Conservation (phyloP, 768 basidiomycete genomes). For the Collybiopsis confluens region DNA sequence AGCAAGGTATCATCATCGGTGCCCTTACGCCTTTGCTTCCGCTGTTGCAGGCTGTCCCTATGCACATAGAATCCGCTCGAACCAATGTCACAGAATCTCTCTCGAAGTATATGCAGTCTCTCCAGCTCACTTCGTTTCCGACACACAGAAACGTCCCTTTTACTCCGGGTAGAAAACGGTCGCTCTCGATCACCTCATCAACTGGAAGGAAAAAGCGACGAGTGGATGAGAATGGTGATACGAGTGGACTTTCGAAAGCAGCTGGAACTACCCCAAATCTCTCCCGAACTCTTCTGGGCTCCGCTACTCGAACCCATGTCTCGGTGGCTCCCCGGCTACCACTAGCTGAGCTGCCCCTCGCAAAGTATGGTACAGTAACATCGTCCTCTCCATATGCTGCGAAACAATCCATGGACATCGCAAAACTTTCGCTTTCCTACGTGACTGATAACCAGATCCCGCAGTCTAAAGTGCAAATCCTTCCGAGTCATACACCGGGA, state of each 20-base stretch:
- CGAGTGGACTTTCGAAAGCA: background rate
- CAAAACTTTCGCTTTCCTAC: background rate
- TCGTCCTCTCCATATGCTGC: background rate
- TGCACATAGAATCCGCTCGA: slow-evolving; percentile 47
- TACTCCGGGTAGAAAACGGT: background rate
- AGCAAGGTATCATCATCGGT: slow-evolving; percentile 52
- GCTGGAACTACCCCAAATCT: background rate
- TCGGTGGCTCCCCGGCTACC: background rate
- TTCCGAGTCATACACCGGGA: no score
- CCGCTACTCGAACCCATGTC: background rate
- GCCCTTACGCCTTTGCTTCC: slow-evolving; percentile 58
- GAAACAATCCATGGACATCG: background rate
- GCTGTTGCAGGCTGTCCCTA: slow-evolving; percentile 52
- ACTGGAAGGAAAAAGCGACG: background rate
- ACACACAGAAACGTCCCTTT: background rate
- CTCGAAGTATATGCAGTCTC: background rate
- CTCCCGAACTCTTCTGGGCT: background rate
- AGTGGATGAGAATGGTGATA: background rate
- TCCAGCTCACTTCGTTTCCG: background rate
- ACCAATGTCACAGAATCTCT: slow-evolving; percentile 28
- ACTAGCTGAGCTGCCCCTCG: slow-evolving; percentile 4
- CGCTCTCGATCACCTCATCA: background rate
- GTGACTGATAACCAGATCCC: no score
- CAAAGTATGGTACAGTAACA: background rate
- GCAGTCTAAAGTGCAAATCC: no score